Conservation (phyloP, 1,139 yeast species). For the Suhomyces guaymorum region DNA sequence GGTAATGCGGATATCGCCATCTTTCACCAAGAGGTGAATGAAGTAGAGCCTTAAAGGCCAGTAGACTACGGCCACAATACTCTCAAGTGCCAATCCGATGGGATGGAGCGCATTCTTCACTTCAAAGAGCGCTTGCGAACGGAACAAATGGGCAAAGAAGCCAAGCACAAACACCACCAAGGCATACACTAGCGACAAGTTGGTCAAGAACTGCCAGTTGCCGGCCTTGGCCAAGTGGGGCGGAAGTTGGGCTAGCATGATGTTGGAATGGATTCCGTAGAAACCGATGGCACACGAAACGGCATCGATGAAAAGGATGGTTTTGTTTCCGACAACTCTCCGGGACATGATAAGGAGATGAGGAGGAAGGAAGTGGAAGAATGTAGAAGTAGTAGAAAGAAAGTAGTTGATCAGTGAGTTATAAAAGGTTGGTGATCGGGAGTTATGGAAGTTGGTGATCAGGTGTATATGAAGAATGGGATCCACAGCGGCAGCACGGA, state of each 20-base stretch:
- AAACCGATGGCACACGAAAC: conserved; percentile 32
- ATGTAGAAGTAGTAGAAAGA: too few species aligned
- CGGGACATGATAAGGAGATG: conserved; percentile 12
- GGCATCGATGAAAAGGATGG: conserved; percentile 26
- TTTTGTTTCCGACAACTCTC: conserved; percentile 36
- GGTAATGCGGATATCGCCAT: conserved; percentile 38
- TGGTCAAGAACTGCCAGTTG: conserved; percentile 68
- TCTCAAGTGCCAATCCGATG: conserved; percentile 56
- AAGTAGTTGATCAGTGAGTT: too few species aligned
- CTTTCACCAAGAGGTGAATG: conserved; percentile 40
- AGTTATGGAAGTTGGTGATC: too few species aligned
- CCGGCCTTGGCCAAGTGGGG: conserved; percentile 54
- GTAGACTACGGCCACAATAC: conserved; percentile 59
- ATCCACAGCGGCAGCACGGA: too few species aligned
- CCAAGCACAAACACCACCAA: conserved; percentile 46
- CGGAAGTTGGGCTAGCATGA: conserved; percentile 39
- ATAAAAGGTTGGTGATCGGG: too few species aligned
- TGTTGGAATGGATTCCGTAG: conserved; percentile 29
- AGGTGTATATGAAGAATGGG: too few species aligned
- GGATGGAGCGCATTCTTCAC: conserved; percentile 48
- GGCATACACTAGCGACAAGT: conserved; percentile 53
- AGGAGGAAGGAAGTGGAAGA: too few species aligned
- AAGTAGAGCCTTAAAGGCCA: conserved; percentile 65
- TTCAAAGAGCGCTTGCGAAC: conserved; percentile 23
- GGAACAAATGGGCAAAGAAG: conserved; percentile 37